phyloP scores from a whole-genome alignment of 2,329 filamentous ascomycete genomes.

The Cryphonectria japonica region DNA sequence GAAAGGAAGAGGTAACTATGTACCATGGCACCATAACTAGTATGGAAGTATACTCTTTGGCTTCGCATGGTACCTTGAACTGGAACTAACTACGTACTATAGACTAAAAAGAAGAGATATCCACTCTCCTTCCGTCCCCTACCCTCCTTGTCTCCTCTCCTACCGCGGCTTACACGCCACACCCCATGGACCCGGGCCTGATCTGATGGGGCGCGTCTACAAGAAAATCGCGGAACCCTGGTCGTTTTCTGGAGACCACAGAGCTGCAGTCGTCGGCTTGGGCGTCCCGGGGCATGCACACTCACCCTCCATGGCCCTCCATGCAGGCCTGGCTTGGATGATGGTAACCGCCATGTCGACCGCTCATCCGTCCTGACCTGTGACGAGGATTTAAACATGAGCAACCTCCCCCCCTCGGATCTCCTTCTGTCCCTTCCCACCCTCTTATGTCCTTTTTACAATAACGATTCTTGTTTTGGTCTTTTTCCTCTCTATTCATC shows the following conservation, averaged over 20 bases:
- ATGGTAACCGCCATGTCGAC: slow-evolving; percentile 26
- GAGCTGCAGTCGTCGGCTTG: slow-evolving; percentile 19
- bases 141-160: background rate
- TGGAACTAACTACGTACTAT: background rate
- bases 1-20: background rate
- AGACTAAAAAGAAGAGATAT: background rate
- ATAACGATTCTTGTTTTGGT: slow-evolving; percentile 21
- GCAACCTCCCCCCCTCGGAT: slow-evolving; percentile 19
- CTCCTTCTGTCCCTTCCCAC: background rate
- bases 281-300: slow-evolving; percentile 20
- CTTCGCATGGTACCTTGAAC: background rate
- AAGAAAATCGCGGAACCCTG: background rate
- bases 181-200: slow-evolving; percentile 22
- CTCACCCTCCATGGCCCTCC: slow-evolving; percentile 11
- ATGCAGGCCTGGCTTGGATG: slow-evolving; percentile 26
- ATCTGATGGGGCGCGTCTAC: slow-evolving; percentile 29
- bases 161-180: slow-evolving; percentile 21
- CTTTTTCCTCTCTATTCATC: slow-evolving; percentile 3
- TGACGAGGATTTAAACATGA: slow-evolving; percentile 30
- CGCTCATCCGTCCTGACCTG: slow-evolving; percentile 27
- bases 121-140: slow-evolving; percentile 14
- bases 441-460: slow-evolving; percentile 1
- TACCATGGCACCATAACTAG: background rate
- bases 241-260: slow-evolving; percentile 14
- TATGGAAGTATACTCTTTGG: too few relatives aligned